Percentiles rank a stretch among this genome's conserved stretches.
Evolutionary conservation across 2,329 filamentous ascomycete species (phyloP).

Genomic region (Aureobasidium sp.): DNA sequence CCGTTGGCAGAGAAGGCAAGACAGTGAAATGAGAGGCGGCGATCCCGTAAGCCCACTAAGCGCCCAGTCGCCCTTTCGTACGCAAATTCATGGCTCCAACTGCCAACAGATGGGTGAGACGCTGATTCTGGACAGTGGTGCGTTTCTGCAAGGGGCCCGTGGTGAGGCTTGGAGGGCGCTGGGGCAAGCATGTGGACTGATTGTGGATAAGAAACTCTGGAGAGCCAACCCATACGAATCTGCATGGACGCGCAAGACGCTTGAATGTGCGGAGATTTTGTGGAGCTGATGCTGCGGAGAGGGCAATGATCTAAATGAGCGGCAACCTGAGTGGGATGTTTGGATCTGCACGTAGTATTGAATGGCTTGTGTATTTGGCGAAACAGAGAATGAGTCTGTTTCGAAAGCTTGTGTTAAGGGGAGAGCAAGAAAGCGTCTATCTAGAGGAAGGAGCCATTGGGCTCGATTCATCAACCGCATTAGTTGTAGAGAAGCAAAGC

Average conservation of each 20-base stretch:
- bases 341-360: neutral
- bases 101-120: neutral
- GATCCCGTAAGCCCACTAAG: constrained; percentile 6
- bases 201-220: constrained; percentile 4
- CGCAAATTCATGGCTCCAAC: neutral
- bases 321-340: neutral
- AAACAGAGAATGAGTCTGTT: constrained; percentile 5
- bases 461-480: neutral
- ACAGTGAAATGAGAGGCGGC: neutral
- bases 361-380: neutral
- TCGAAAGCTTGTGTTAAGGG: neutral
- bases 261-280: neutral
- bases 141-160: constrained; percentile 2
- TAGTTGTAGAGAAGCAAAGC: neutral
- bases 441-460: constrained; percentile 1
- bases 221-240: neutral
- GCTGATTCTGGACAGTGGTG: neutral
- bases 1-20: neutral
- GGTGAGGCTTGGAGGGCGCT: neutral
- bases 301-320: neutral
- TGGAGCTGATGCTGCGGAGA: neutral
- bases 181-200: constrained; percentile 9
- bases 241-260: neutral
- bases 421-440: constrained; percentile 11
- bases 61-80: neutral